Evolutionary conservation across 257 asterid genomes (phyloP).

Genomic region (Solanum paucissectum): DNA sequence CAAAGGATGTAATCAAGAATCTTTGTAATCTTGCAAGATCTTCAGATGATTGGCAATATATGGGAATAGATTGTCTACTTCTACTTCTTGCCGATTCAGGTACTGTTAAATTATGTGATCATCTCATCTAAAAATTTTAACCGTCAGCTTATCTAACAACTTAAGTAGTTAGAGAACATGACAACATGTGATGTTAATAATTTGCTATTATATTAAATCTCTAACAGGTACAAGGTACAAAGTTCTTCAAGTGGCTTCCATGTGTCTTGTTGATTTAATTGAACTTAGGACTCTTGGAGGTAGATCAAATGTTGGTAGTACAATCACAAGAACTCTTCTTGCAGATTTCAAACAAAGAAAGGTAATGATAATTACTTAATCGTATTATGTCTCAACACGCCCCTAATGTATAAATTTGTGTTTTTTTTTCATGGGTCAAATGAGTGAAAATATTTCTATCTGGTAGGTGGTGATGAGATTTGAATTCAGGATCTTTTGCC

Average conservation of each 20-base stretch:
- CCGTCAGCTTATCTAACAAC: not conserved
- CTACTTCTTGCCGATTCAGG: slow-evolving; percentile 55
- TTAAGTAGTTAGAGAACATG: not conserved
- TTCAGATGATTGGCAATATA: slow-evolving; percentile 79
- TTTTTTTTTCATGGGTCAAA: too few species aligned
- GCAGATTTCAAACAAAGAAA: slow-evolving; percentile 16
- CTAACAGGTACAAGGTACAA: slow-evolving; percentile 30
- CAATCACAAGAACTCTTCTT: slow-evolving; percentile 36
- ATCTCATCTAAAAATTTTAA: not conserved
- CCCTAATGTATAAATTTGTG: not conserved
- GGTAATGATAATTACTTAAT: not conserved
- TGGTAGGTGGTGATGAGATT: not conserved
- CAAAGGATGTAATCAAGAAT: slow-evolving; percentile 29
- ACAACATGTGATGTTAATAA: too few species aligned
- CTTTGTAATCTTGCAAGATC: slow-evolving; percentile 66
- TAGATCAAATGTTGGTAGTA: slow-evolving; percentile 43
- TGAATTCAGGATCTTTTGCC: not conserved
- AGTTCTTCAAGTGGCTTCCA: slow-evolving; percentile 16
- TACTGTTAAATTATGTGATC: not conserved
- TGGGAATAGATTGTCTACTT: slow-evolving; percentile 71
- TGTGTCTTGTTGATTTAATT: slow-evolving; percentile 44
- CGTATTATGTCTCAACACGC: not conserved
- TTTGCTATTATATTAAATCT: not conserved
- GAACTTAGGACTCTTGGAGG: slow-evolving; percentile 51
- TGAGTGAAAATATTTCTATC: not conserved